Conservation (phyloP, 441 rosid genomes). For the California macrophylla region DNA sequence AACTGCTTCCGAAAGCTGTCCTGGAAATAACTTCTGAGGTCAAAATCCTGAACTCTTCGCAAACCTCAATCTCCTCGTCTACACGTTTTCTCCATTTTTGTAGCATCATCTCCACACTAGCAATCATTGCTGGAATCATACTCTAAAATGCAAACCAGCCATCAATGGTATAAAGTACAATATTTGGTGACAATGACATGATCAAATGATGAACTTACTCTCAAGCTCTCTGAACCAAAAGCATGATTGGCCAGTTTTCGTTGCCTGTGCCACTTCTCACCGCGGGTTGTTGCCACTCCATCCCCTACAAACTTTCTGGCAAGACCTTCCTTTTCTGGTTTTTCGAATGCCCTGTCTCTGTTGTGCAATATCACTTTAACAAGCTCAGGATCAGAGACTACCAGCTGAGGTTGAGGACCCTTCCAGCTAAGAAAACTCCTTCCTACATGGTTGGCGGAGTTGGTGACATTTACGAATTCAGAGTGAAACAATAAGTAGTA, state of each 20-base stretch:
- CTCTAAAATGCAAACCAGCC: neutral
- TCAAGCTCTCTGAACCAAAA: slow-evolving; percentile 31
- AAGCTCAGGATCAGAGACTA: slow-evolving; percentile 24
- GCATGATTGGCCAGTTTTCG: slow-evolving; percentile 34
- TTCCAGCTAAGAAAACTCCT: slow-evolving; percentile 26
- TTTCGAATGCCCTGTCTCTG: slow-evolving; percentile 19
- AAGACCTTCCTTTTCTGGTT: neutral
- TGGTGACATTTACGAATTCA: too few species aligned
- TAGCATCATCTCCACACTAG: slow-evolving; percentile 26
- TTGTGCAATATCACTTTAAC: slow-evolving; percentile 28
- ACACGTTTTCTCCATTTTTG: slow-evolving; percentile 24
- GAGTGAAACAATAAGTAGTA: too few species aligned
- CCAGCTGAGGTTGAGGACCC: slow-evolving; percentile 25
- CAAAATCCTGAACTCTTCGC: slow-evolving; percentile 19
- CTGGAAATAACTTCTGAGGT: slow-evolving; percentile 5
- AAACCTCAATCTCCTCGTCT: slow-evolving; percentile 27
- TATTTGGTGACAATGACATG: neutral
- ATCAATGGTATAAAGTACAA: neutral
- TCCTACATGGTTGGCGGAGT: slow-evolving; percentile 14
- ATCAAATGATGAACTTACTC: slow-evolving; percentile 11
- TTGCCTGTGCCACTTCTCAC: slow-evolving; percentile 28
- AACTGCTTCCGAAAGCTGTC: slow-evolving; percentile 12
- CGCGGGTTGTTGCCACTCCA: slow-evolving; percentile 24
- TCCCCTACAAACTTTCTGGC: slow-evolving; percentile 27
- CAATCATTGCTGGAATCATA: slow-evolving; percentile 14